Base-by-base conservation (phyloP, 192 early-diverging fungal genomes). In the Coemansia brasiliensis region DNA sequence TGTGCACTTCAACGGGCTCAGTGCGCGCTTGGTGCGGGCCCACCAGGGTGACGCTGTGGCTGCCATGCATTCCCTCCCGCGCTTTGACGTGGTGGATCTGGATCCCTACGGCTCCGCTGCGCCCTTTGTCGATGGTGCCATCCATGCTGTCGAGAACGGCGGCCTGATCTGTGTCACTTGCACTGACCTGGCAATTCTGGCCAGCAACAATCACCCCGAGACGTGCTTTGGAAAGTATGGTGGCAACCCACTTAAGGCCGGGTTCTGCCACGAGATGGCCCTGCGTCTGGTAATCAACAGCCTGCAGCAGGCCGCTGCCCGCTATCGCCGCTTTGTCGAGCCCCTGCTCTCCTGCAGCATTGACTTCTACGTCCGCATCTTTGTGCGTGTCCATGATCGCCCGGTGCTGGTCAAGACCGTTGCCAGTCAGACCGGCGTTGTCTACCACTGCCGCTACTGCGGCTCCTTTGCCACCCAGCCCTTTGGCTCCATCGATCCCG, bases 71-170 rank as follows among this genome's bases (percentile, higher is more conserved):
- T 63, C 82, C 22, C 82, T 85, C 41, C 70, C 83, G 43, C 69
- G 80, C 27, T 96, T 87, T 56, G 86, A 93, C 73, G 92, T 98
- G 0, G 87, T 96, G 21, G 95, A 96, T 74, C 72, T 96, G 57
- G 97, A 99, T 72, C 97, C 97, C 12, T 99, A 98, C 65, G 97
- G 97, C 25, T 88, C 92, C 1, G 95, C 95, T 0, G 83, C 95
- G 0, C 95, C 94, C 5, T 99, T 99, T 67, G 65, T 98, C 15
- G 97, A 99, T 65, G 94, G 85, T 9, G 94, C 95, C 3, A 87
- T 99, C 4, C 92, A 97, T 52, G 84, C 92, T 2, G 93, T 96
- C 10, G 87, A 95, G 40, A 94, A 93, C 57, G 94, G 89, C 76
- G 90, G 91, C 2, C 74, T 99, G 15, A 82, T 99, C 25, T 97